Base-by-base conservation (phyloP, 169 alveolate species). In the Plasmodium inui region DNA sequence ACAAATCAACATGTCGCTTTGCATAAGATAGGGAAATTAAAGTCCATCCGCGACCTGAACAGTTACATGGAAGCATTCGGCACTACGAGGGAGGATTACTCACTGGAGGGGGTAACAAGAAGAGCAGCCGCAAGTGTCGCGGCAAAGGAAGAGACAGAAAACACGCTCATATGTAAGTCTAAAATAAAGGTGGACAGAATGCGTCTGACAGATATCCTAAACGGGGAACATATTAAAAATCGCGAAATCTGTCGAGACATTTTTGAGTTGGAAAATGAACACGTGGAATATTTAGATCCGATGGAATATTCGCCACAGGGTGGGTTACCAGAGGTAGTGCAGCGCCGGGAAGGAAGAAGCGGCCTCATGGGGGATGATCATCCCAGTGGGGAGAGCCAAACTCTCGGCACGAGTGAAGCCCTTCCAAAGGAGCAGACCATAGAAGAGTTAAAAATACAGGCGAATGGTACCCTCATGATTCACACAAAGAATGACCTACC, bases 201-300 rank as follows among this genome's bases (percentile, higher is more conserved):
- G 46, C 34, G 53, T 10, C 61, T 86, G 79, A 86, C n/a, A 28
- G 93, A 86, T 57, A 86, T 86, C 7, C 81, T 86, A 86, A 86
- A 76, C 67, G 88, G 44, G 41, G 72, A 86, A 55, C 88, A 86
- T 39, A 34, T 86, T 78, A 86, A 76, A 37, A 28, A 50, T 53
- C 44, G 55, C 17, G 83, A 86, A 74, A 37, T 74, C 0, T 86
- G n/a, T 57, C 28, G 46, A 12, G 85, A 78, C 22, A 73, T 86
- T 53, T 86, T 74, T 44, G 93, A 86, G 46, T 34, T 86, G 46
- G 82, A 86, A 86, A 86, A 74, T 74, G 93, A 86, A n/a, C 19
- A 86, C 67, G 39, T 86, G 80, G 22, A 74, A 34, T 86, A 74
- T 86, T 78, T 86, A 39, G 85, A 86, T n/a, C 79, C 80, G 30